Base-by-base conservation (phyloP, 805 yeast genomes). In the Yarrowia sp. region DNA sequence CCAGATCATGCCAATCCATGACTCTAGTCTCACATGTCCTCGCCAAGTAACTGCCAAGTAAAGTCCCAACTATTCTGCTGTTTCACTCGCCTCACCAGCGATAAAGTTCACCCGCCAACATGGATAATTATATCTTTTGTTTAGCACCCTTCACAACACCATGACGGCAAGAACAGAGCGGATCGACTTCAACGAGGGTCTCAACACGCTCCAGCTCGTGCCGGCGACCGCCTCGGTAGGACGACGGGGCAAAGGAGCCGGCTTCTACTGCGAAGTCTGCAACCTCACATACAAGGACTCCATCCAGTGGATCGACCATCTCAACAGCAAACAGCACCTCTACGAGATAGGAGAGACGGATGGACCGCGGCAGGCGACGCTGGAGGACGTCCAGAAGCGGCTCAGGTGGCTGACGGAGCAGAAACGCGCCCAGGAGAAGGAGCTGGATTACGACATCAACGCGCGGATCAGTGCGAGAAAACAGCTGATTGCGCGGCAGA, bases 251-350 rank as follows among this genome's bases (percentile, higher is more conserved):
- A 80, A 80, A 62, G 83, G 88, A 24, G 88, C 89, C 64, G 97
- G 97, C 21, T 93, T 93, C 73, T 81, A 81, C 67, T 94, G 99
- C 73, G 88, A 86, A 10, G 72, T 82, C 1, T 94, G 99, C 73
- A 83, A 86, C 65, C 72, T 89, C 63, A 86, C 93, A 1, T 93
- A 83, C 74, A 85, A 90, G 69, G 97, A 94, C 71, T 87, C 88
- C 62, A 74, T 90, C 66, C 87, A 90, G 65, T 84, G 85, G 70
- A 79, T 90, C 3, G 96, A 92, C 70, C 98, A 94, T 74, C 76
- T 90, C 69, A 90, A 89, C 69, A 84, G 90, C 35, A 84, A 84
- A 33, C 85, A 81, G 64, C 98, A 77, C 64, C 61, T 73, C 42
- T 66, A 69, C 22, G 66, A 69, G 2, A 67, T 74, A 0, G 78